Conservation (phyloP, 78 protist species). For the Dictyostelium capitatum region DNA sequence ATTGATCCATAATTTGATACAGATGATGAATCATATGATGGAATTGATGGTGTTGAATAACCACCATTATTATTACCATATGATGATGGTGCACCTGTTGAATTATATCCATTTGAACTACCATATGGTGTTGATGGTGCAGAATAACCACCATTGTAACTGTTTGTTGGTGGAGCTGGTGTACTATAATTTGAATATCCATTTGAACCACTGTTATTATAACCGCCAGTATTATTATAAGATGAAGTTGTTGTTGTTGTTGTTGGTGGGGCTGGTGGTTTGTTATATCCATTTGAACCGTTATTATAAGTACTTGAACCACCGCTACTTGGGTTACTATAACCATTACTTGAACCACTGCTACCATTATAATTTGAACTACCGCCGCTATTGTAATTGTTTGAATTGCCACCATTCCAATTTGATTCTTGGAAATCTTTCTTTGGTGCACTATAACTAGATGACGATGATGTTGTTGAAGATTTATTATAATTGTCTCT, state of each 20-base stretch:
- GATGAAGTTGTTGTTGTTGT: neutral
- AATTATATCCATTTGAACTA: neutral
- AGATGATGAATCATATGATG: neutral
- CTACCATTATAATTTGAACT: neutral
- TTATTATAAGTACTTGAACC: neutral
- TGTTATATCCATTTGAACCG: neutral
- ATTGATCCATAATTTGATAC: slow-evolving; percentile 14
- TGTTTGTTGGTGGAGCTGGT: neutral
- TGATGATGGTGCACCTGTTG: neutral
- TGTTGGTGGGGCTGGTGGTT: neutral
- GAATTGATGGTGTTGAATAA: neutral
- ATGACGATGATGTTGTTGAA: neutral
- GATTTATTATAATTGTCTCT: neutral
- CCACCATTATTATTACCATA: neutral
- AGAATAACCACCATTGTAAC: neutral
- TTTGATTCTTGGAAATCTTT: neutral
- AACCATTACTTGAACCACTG: neutral
- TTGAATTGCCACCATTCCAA: neutral
- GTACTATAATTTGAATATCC: neutral
- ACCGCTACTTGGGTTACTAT: neutral
- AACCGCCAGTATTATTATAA: neutral
- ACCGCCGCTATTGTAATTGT: neutral
- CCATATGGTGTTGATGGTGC: neutral
- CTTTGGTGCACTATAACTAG: neutral
- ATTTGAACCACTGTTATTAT: neutral